phyloP scores from a whole-genome alignment of 257 asterid genomes.

The Eucommia ulmoides region DNA sequence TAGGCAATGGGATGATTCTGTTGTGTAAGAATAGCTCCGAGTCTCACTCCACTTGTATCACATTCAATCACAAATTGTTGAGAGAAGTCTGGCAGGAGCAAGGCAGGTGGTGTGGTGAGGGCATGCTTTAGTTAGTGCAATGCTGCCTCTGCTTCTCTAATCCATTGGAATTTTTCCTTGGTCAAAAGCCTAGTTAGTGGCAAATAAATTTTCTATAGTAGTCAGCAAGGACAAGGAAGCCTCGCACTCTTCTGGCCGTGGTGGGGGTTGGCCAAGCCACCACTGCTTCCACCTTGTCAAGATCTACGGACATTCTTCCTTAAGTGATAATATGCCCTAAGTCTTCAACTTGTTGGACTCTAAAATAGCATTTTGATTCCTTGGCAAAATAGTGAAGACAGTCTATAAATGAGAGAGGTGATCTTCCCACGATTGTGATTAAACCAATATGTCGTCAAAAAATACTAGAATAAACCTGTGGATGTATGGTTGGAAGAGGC shows the following conservation, averaged over 20 bases:
- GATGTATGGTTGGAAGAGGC: background rate
- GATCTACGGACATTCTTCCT: background rate
- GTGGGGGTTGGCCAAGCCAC: background rate
- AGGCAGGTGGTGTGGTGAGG: background rate
- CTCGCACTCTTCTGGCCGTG: background rate
- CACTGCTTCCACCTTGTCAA: background rate
- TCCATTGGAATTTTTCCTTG: background rate
- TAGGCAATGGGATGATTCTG: background rate
- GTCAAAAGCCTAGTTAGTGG: background rate
- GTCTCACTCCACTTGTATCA: background rate
- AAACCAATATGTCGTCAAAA: background rate
- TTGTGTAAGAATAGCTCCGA: background rate
- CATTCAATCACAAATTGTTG: background rate
- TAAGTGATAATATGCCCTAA: background rate
- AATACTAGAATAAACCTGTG: background rate
- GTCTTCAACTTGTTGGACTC: background rate
- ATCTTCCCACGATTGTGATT: background rate
- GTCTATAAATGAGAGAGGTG: background rate
- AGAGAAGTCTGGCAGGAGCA: background rate
- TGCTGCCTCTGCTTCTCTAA: background rate
- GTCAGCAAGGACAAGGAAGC: background rate
- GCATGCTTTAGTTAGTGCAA: background rate
- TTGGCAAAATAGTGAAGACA: background rate
- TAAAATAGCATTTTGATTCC: background rate
- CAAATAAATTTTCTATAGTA: background rate